phyloP scores from a whole-genome alignment of 2,329 filamentous ascomycete species.

The Cladophialophora psammophila region DNA sequence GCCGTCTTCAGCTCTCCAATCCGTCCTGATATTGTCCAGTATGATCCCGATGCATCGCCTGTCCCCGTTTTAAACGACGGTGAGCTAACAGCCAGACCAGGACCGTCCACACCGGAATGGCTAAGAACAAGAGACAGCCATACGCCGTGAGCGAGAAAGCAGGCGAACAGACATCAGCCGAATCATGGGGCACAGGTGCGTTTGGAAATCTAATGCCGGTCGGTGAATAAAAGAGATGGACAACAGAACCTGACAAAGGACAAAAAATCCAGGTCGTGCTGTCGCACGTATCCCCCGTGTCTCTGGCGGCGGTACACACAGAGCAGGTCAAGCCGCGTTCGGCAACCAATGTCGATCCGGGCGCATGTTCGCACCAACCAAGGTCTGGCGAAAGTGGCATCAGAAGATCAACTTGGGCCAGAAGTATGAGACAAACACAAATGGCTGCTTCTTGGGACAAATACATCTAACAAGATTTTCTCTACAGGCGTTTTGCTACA shows the following conservation, averaged over 20 bases:
- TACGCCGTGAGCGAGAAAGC: conserved; percentile 99
- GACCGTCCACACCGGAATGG: conserved; percentile 94
- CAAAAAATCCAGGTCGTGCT: conserved; percentile 76
- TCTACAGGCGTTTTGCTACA: conserved; percentile 86
- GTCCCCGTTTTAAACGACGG: conserved; percentile 5
- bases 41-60: conserved; percentile 54
- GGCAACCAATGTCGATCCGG: conserved; percentile 99
- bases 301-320: conserved; percentile 99
- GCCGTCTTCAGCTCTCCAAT: conserved; percentile 97
- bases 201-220: conserved; percentile 45
- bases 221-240: conserved; percentile 35
- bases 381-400: conserved; percentile 99
- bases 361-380: conserved; percentile 99
- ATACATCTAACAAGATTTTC: conserved; percentile 27
- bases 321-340: conserved; percentile 99
- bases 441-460: conserved; percentile 31
- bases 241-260: conserved; percentile 26
- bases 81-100: conserved; percentile 53
- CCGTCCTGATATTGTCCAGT: conserved; percentile 98
- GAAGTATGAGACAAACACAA: conserved; percentile 68
- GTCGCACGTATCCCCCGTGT: conserved; percentile 99
- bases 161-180: conserved; percentile 99
- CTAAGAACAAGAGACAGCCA: conserved; percentile 99
- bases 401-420: conserved; percentile 99
- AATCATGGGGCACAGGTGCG: conserved; percentile 99